Evolutionary conservation across 1,284 basidiomycete genomes (phyloP).

Genomic region (Ganoderma leucocontextum): DNA sequence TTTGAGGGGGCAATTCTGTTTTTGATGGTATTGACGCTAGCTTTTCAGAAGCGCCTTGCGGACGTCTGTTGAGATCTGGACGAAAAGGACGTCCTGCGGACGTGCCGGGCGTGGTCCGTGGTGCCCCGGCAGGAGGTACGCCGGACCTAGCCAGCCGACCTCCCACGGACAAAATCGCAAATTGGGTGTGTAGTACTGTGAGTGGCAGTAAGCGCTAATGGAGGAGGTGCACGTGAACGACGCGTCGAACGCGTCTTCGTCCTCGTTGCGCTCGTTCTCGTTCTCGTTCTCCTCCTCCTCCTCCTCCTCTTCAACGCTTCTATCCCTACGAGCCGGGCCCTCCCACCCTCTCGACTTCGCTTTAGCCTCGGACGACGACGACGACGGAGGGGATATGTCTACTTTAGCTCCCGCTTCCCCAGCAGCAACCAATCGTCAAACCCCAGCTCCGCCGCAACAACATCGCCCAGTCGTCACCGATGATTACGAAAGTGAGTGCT

Average conservation of each 20-base stretch:
- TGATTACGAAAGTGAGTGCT: conserved; percentile 75
- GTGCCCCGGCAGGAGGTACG: too few relatives aligned
- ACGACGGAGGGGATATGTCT: conserved; percentile 7
- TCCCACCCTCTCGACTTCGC: too few relatives aligned
- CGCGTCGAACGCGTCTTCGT: conserved; percentile 29
- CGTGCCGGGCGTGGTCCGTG: too few relatives aligned
- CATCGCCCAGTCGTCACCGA: conserved; percentile 63
- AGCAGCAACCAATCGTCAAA: conserved; percentile 26
- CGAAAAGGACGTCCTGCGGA: too few relatives aligned
- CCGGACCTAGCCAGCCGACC: too few relatives aligned
- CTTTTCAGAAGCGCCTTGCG: too few relatives aligned
- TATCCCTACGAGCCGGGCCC: neutral
- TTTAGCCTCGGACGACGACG: neutral
- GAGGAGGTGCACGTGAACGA: conserved; percentile 27
- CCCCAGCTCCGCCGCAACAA: conserved; percentile 28
- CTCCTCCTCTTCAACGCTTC: neutral
- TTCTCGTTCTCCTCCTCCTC: neutral
- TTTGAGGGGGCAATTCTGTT: too few relatives aligned
- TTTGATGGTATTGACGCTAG: too few relatives aligned
- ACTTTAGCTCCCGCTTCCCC: conserved; percentile 20
- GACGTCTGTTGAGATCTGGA: too few relatives aligned
- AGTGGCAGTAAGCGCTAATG: conserved; percentile 20
- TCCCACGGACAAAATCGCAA: too few relatives aligned
- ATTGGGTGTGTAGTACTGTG: too few relatives aligned
- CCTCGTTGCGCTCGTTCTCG: conserved; percentile 3